Conservation (phyloP, 257 asterid genomes). For the Solanum virginianum region DNA sequence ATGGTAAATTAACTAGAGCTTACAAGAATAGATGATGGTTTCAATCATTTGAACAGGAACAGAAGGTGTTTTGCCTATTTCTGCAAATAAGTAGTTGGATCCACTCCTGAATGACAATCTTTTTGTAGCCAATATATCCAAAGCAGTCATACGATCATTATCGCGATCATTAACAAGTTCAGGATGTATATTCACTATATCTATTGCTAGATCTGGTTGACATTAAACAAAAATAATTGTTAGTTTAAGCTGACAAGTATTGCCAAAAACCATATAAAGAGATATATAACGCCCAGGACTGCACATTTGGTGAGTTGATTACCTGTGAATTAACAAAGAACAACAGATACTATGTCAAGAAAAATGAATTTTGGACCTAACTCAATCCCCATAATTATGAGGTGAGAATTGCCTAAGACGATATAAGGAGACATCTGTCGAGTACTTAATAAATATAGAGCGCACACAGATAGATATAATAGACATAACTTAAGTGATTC, state of each 20-base stretch:
- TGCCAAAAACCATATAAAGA: background rate
- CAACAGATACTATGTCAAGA: background rate
- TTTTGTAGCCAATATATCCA: constrained; percentile 2
- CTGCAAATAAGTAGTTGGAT: background rate
- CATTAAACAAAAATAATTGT: background rate
- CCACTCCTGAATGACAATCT: constrained; percentile 1
- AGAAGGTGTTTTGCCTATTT: background rate
- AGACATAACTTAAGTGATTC: too few relatives aligned
- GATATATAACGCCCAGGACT: background rate
- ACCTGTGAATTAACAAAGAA: background rate
- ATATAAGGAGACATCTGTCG: background rate
- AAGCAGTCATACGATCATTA: background rate
- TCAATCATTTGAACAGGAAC: background rate
- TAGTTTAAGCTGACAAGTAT: background rate
- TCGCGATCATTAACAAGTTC: background rate
- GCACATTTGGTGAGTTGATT: background rate
- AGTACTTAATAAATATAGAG: background rate
- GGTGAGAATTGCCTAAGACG: background rate
- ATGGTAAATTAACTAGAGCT: background rate
- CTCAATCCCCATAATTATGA: background rate
- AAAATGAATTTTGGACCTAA: background rate
- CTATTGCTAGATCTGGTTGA: background rate
- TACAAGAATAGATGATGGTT: background rate
- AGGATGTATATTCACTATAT: background rate
- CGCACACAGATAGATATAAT: background rate